Percentiles rank a stretch among this genome's conserved stretches.
Evolutionary conservation across 2,329 filamentous ascomycete genomes (phyloP).

Genomic region (Ophiostoma pallidulum): DNA sequence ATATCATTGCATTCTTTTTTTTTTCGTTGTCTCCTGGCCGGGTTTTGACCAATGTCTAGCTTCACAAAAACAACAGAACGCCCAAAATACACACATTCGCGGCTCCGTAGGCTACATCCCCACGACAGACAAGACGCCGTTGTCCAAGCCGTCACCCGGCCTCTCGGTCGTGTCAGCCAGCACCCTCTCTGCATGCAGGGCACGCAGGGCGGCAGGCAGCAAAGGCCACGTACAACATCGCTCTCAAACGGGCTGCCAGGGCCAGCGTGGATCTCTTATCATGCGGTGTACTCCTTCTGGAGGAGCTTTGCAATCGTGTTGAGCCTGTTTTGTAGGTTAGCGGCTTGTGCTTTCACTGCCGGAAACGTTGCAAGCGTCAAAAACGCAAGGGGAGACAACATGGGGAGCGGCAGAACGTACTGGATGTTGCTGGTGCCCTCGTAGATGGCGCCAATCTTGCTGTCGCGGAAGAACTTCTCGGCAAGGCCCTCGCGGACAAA

Average conservation of each 20-base stretch:
- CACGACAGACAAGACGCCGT: too few species aligned
- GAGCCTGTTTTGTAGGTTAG: constrained; percentile 33
- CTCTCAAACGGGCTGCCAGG: too few species aligned
- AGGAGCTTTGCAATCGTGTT: constrained; percentile 56
- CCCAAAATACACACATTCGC: constrained; percentile 2
- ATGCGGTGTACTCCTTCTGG: constrained; percentile 50
- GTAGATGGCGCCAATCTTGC: constrained; percentile 97
- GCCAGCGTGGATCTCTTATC: neutral
- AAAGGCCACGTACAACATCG: too few species aligned
- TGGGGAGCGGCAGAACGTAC: too few species aligned
- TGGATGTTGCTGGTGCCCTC: constrained; percentile 80
- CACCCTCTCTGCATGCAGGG: too few species aligned
- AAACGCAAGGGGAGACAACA: neutral
- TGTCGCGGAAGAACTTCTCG: constrained; percentile 96
- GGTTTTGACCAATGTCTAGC: neutral
- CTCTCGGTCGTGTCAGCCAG: too few species aligned
- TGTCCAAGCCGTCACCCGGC: too few species aligned
- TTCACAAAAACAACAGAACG: constrained; percentile 3
- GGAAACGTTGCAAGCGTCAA: neutral
- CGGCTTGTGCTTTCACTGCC: neutral
- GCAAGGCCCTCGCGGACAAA: constrained; percentile 94
- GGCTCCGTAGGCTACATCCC: too few species aligned
- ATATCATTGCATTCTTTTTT: too few species aligned
- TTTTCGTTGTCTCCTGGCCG: neutral
- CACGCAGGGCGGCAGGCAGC: too few species aligned